Evolutionary conservation across 208 protist genomes (phyloP).

Genomic region (Trypanosoma boissoni): DNA sequence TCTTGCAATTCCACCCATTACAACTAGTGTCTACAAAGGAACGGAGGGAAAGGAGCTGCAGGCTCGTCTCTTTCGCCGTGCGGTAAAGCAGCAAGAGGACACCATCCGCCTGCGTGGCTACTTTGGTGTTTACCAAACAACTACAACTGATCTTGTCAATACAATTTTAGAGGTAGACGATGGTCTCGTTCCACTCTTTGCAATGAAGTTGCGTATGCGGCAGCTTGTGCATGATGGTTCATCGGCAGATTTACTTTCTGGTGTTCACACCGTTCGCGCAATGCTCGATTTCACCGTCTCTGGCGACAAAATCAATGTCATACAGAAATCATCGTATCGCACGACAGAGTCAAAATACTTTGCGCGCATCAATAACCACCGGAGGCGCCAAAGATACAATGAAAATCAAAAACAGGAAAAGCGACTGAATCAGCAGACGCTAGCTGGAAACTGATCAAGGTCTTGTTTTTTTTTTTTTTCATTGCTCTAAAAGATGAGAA

Average conservation of each 20-base stretch:
- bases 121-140: constrained; percentile 89
- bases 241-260: constrained; percentile 71
- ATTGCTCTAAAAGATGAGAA: neutral
- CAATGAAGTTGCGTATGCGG: constrained; percentile 79
- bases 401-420: constrained; percentile 32
- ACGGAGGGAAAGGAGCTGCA: constrained; percentile 86
- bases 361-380: constrained; percentile 64
- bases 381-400: constrained; percentile 45
- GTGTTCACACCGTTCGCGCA: constrained; percentile 63
- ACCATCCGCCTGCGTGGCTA: constrained; percentile 86
- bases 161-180: constrained; percentile 82
- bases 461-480: neutral
- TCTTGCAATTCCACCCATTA: constrained; percentile 61
- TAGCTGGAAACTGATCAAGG: constrained; percentile 8
- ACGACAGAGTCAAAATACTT: constrained; percentile 72
- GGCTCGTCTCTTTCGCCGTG: constrained; percentile 84
- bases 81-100: constrained; percentile 88
- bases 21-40: constrained; percentile 56
- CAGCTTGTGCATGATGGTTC: constrained; percentile 87
- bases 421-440: constrained; percentile 11
- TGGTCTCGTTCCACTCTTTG: constrained; percentile 73
- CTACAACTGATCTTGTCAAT: constrained; percentile 75
- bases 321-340: constrained; percentile 67
- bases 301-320: constrained; percentile 82
- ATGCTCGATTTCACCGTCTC: constrained; percentile 81